Percentiles rank a stretch among this genome's conserved stretches.
Evolutionary conservation across 2,329 filamentous ascomycete genomes (phyloP).

Genomic region (Samsoniella hepiali): DNA sequence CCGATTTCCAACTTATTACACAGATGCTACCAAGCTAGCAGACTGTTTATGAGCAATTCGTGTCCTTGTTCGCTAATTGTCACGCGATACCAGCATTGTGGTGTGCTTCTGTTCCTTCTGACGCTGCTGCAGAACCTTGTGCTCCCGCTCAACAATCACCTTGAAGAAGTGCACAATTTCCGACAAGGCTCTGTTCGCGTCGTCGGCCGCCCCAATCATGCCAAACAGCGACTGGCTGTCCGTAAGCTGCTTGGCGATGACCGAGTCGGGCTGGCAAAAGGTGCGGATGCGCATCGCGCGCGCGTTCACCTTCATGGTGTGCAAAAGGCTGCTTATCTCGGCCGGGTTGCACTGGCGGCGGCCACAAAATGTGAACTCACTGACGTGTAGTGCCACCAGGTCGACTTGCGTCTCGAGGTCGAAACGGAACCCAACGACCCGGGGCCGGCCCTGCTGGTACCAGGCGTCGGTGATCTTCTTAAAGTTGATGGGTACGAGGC

Average conservation of each 20-base stretch:
- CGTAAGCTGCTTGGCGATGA: slow-evolving; percentile 55
- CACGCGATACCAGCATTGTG: not conserved
- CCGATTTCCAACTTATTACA: not conserved
- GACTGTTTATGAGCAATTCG: not conserved
- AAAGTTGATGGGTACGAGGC: slow-evolving; percentile 49
- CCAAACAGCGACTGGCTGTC: slow-evolving; percentile 51
- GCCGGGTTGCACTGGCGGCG: slow-evolving; percentile 40
- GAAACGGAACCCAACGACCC: slow-evolving; percentile 55
- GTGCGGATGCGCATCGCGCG: slow-evolving; percentile 52
- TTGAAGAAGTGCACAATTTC: slow-evolving; percentile 55
- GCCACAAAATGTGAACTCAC: slow-evolving; percentile 55
- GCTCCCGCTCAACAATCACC: slow-evolving; percentile 47
- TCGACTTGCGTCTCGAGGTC: slow-evolving; percentile 60
- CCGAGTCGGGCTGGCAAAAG: slow-evolving; percentile 56
- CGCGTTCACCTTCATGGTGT: slow-evolving; percentile 51
- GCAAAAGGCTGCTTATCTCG: slow-evolving; percentile 47
- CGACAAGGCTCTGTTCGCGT: slow-evolving; percentile 44
- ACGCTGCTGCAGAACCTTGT: slow-evolving; percentile 26
- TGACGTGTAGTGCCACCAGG: slow-evolving; percentile 47
- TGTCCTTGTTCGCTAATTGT: not conserved
- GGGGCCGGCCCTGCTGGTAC: slow-evolving; percentile 51
- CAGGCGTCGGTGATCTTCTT: slow-evolving; percentile 51
- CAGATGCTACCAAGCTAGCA: not conserved
- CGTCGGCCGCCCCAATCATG: slow-evolving; percentile 44
- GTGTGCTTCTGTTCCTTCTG: slow-evolving; percentile 21